These are phyloP conservation scores for Coniochaeta ligniaria DNA, from an alignment of 2,329 filamentous ascomycete species.

Conservation along the genomic window DNA sequence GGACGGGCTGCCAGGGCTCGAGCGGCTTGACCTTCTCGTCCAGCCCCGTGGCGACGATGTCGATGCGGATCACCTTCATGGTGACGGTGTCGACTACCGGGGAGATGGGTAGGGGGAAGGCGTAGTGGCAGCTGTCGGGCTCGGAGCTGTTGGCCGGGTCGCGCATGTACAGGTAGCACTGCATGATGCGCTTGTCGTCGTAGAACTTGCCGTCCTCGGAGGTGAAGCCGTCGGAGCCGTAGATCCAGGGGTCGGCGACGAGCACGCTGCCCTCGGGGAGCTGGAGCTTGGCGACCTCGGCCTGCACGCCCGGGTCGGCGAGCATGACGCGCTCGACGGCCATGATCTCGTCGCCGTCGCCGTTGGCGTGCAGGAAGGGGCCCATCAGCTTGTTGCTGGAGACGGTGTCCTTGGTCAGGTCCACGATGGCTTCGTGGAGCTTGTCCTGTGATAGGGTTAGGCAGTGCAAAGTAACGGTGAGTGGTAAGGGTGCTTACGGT, in stretches of 20 bases:
- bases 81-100: slow-evolving; percentile 58
- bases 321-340: slow-evolving; percentile 48
- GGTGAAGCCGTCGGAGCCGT: slow-evolving; percentile 46
- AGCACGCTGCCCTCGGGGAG: slow-evolving; percentile 52
- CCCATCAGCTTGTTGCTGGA: slow-evolving; percentile 53
- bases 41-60: slow-evolving; percentile 59
- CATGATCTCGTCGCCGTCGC: slow-evolving; percentile 53
- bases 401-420: slow-evolving; percentile 40
- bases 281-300: slow-evolving; percentile 54
- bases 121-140: slow-evolving; percentile 62
- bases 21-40: slow-evolving; percentile 51
- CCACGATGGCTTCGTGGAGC: slow-evolving; percentile 52
- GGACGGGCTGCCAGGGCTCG: slow-evolving; percentile 47
- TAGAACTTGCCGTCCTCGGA: slow-evolving; percentile 36
- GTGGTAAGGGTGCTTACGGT: too few species aligned
- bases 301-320: slow-evolving; percentile 47
- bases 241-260: slow-evolving; percentile 59
- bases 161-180: slow-evolving; percentile 61
- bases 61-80: slow-evolving; percentile 61
- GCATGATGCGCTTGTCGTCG: slow-evolving; percentile 41
- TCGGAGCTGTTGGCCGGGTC: slow-evolving; percentile 53
- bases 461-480: too few species aligned
- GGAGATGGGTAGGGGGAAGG: slow-evolving; percentile 59
- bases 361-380: slow-evolving; percentile 49
- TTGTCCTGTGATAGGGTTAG: too few species aligned